Evolutionary conservation across 768 basidiomycete species (phyloP), one percentile per base, ranked within the genome.

Genomic region (Hygrocybe coccinea): DNA sequence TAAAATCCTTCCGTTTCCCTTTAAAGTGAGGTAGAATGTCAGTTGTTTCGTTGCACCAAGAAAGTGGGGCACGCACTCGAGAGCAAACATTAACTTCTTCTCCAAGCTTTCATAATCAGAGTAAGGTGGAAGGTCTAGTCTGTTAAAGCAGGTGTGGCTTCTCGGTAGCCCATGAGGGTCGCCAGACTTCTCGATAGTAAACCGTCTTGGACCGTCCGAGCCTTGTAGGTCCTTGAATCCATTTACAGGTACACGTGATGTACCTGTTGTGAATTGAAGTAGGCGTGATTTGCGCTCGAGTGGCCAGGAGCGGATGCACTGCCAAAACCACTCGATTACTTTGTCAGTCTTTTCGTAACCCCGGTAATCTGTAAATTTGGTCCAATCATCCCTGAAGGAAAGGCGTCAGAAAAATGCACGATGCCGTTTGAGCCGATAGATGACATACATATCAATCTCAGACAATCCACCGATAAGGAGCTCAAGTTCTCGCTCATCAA

Each of bases 241-340:
- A 65, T 93, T 93, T 63, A 93, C 92, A 10, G 93, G 87, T 21
- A 89, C 82, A 58, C 87, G 77, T n/a, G 87, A 89, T 2, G 87
- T 89, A 17, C 87, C 87, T 1, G 91, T 94, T 5, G 90, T 89
- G 70, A 95, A 95, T 68, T 94, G 92, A 17, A 95, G 73, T 36
- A 94, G 70, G 12, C 91, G 84, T 38, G 87, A 87, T 68, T 94
- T 94, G 60, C 89, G 81, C 68, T 95, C 93, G 0, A 89, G 78
- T 8, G 93, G 89, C 93, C 93, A 95, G 34, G 86, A 84, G 36
- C 88, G 85, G 53, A 95, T 82, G 64, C 87, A 89, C 68, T 93
- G 85, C 93, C 93, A 95, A 78, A 95, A 95, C 93, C 93, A 95
- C 64, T 91, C 87, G 59, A 95, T 91, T 57, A 90, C 87, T 65